These are phyloP conservation scores for Cytospora leucostoma DNA, from an alignment of 2,329 filamentous ascomycete genomes.

Conservation along the genomic window DNA sequence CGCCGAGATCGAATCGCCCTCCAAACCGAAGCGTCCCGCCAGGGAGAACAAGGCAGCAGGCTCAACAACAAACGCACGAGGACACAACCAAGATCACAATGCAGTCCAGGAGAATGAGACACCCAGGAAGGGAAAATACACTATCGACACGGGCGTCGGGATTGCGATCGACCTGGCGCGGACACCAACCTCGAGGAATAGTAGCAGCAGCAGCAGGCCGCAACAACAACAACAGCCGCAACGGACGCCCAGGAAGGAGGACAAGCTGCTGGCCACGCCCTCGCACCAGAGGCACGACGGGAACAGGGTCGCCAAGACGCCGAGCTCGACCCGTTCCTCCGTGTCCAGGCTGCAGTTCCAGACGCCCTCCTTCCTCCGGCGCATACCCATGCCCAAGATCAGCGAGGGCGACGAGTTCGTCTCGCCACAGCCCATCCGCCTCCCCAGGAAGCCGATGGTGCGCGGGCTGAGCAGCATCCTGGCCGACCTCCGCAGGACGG, in stretches of 20 bases:
- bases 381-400: constrained; percentile 53
- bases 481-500: constrained; percentile 66
- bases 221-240: constrained; percentile 46
- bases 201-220: constrained; percentile 42
- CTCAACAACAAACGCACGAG: constrained; percentile 32
- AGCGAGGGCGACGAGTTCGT: constrained; percentile 57
- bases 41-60: constrained; percentile 33
- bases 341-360: constrained; percentile 61
- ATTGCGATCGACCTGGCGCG: constrained; percentile 40
- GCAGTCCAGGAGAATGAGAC: constrained; percentile 46
- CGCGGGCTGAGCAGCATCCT: constrained; percentile 75
- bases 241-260: constrained; percentile 17
- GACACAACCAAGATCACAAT: constrained; percentile 38
- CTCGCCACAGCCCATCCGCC: constrained; percentile 50
- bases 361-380: constrained; percentile 71
- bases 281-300: constrained; percentile 49
- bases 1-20: constrained; percentile 47
- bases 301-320: constrained; percentile 46
- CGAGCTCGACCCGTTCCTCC: constrained; percentile 44
- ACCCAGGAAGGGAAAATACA: constrained; percentile 47
- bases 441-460: constrained; percentile 63
- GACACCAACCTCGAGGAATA: constrained; percentile 55
- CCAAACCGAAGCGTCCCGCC: constrained; percentile 43
- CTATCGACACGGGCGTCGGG: constrained; percentile 21
- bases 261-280: constrained; percentile 50